Percentiles rank a stretch among this genome's conserved stretches.
These are phyloP conservation scores for Ceratocystis cacaofunesta DNA, from an alignment of 2,329 filamentous ascomycete species.

Conservation along the genomic window DNA sequence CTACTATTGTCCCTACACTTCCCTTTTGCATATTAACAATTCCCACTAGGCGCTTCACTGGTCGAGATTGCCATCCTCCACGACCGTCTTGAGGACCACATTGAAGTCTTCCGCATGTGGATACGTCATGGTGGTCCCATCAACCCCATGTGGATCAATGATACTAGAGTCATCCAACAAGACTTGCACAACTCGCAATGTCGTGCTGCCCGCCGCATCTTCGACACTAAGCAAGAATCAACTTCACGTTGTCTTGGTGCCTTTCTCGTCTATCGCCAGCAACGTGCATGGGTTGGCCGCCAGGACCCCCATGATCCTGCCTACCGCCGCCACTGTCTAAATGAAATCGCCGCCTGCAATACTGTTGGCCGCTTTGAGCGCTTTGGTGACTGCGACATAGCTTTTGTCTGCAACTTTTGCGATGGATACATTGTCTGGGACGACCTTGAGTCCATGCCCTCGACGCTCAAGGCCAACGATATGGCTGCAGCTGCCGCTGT, in stretches of 20 bases:
- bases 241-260: conserved; percentile 40
- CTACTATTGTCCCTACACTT: neutral
- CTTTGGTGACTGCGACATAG: conserved; percentile 38
- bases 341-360: conserved; percentile 38
- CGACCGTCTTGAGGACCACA: conserved; percentile 32
- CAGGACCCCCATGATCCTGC: conserved; percentile 23
- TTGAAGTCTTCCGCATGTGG: conserved; percentile 40
- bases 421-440: conserved; percentile 46
- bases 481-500: neutral
- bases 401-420: conserved; percentile 47
- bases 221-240: conserved; percentile 35
- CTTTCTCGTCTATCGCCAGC: conserved; percentile 37
- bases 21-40: neutral
- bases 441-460: conserved; percentile 39
- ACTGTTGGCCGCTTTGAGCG: conserved; percentile 40
- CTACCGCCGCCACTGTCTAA: conserved; percentile 28
- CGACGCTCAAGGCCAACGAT: conserved; percentile 20
- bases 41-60: conserved; percentile 35
- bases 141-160: conserved; percentile 39
- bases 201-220: conserved; percentile 41
- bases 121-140: conserved; percentile 38
- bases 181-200: conserved; percentile 44
- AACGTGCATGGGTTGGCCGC: conserved; percentile 23
- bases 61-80: conserved; percentile 34
- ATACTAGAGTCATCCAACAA: conserved; percentile 34